phyloP scores from a whole-genome alignment of 2,329 filamentous ascomycete species.

The Biscogniauxia mediterranea region DNA sequence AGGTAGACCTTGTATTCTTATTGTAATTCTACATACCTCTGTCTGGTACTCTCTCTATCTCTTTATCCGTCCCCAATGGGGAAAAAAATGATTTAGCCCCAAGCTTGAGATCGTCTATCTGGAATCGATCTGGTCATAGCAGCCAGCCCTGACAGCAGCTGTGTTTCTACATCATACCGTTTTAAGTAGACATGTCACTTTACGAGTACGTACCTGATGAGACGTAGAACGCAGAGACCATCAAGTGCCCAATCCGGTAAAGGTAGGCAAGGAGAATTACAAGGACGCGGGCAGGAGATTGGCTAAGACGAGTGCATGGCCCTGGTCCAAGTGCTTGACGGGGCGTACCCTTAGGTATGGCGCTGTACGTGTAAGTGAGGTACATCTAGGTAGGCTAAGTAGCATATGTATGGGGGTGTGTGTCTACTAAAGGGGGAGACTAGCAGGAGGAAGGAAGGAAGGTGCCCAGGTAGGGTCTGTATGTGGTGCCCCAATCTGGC shows the following conservation, averaged over 20 bases:
- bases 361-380: neutral
- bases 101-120: neutral
- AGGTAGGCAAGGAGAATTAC: slow-evolving; percentile 3
- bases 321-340: neutral
- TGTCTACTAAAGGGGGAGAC: neutral
- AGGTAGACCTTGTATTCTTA: neutral
- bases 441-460: neutral
- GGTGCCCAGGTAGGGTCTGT: neutral
- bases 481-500: neutral
- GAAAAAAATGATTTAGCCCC: no score
- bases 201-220: neutral
- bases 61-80: no score
- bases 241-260: neutral
- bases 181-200: slow-evolving; percentile 7
- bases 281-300: neutral
- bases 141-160: neutral
- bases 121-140: neutral
- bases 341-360: neutral
- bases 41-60: neutral
- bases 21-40: neutral
- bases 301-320: neutral
- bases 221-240: neutral
- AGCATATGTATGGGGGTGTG: neutral
- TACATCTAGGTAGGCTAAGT: neutral
- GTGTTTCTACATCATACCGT: neutral